Evolutionary conservation across 192 early-diverging fungal species (phyloP), one percentile per base, ranked within the genome.

Genomic region (Backusella sp.): DNA sequence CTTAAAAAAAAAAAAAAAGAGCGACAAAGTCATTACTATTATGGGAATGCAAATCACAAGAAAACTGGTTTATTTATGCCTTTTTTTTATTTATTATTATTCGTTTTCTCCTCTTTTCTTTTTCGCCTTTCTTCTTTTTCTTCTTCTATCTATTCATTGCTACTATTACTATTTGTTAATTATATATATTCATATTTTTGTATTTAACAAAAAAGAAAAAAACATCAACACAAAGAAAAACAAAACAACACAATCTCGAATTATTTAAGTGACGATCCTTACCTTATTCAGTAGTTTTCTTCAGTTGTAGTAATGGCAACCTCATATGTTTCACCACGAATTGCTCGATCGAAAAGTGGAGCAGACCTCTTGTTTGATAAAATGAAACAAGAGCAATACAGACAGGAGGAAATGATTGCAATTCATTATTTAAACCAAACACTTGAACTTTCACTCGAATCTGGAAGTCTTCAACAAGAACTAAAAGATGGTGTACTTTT

Each of bases 401-500:
- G 53, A 36, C 67, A 59, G 30, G 72, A 78, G 34, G 72, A 78
- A 56, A 59, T 46, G 52, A 52, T 52, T 28, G 75, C 75, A 4
- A 53, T 62, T 41, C 42, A 76, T 15, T 76, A 70, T 52, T 65
- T 76, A 56, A 69, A 71, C 39, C 15, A 49, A 49, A 49, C 42
- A 0, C 14, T 71, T 17, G 44, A 66, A 44, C 28, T 74, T 19
- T 62, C 73, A 2, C 35, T 73, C 41, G 66, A 44, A 14, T 73
- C 73, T 36, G 30, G 44, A 36, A 44, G 73, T n/a, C 49, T 95
- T 26, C 88, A 89, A 36, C 77, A 81, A 8, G 85, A 86, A 34
- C 84, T 96, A 15, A 89, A 90, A 73, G 92, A 94, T 72, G 94
- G 93, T 36, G 90, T 94, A 5, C 76, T 95, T 5, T 86, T 96